phyloP scores from a whole-genome alignment of 2,329 filamentous ascomycete genomes.

The Fusarium burgessii region DNA sequence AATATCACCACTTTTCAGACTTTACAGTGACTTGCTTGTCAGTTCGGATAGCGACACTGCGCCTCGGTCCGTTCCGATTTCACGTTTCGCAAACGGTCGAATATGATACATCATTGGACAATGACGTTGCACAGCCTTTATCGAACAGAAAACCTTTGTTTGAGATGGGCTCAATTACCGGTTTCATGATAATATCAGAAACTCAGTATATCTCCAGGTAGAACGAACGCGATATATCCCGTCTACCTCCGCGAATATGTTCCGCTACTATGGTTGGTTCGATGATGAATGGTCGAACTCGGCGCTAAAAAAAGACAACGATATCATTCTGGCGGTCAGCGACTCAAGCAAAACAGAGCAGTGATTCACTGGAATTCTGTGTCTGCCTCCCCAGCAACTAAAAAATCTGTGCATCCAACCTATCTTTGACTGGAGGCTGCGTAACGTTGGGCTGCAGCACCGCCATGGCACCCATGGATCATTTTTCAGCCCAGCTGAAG shows the following conservation, averaged over 20 bases:
- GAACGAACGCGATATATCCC: not conserved
- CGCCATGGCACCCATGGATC: slow-evolving; percentile 26
- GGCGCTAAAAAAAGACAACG: slow-evolving; percentile 17
- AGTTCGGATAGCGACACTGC: slow-evolving; percentile 22
- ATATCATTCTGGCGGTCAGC: slow-evolving; percentile 36
- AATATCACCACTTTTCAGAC: not conserved
- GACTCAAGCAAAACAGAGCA: not conserved
- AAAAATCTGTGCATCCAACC: slow-evolving; percentile 21
- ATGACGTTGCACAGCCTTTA: slow-evolving; percentile 34
- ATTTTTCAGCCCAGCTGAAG: slow-evolving; percentile 32
- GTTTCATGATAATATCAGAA: slow-evolving; percentile 4
- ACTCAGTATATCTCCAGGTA: slow-evolving; percentile 1
- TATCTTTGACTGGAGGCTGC: slow-evolving; percentile 32
- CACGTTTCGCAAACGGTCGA: slow-evolving; percentile 21
- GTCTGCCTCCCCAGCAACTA: slow-evolving; percentile 37
- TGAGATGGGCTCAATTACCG: slow-evolving; percentile 7
- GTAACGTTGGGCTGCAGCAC: slow-evolving; percentile 42
- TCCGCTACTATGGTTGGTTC: not conserved
- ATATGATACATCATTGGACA: slow-evolving; percentile 23
- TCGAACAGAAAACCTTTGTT: slow-evolving; percentile 2
- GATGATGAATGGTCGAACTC: not conserved
- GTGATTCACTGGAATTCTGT: slow-evolving; percentile 31
- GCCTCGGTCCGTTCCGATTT: slow-evolving; percentile 43
- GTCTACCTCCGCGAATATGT: not conserved
- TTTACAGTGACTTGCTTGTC: not conserved